Base-by-base conservation (phyloP, 805 yeast genomes). In the Starmerella etchellsii region DNA sequence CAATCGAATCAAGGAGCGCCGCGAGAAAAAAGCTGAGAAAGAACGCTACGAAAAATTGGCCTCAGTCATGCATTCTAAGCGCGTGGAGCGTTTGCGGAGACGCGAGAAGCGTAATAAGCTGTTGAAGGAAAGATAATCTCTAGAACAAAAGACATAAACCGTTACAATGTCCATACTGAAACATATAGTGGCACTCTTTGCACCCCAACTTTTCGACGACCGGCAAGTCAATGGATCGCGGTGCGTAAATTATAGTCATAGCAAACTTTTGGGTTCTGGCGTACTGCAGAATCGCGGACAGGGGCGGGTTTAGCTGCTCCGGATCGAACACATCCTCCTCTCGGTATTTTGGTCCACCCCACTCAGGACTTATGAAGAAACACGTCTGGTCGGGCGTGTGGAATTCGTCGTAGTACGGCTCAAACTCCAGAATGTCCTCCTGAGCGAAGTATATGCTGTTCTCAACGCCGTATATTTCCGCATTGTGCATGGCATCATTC, bases 91-190 rank as follows among this genome's bases (percentile, higher is more conserved):
- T 63, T 59, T 88, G 64, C 78, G 81, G 65, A 78, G 80, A 67
- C 77, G 80, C 57, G 98, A 88, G 59, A 88, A 88, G 79, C 78
- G 97, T 65, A 88, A 87, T 66, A 88, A 88, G 65, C 67, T 85
- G 55, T 75, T 87, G 59, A 84, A 78, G 59, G 97, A 87, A 57
- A 95, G 96, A 61, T 81, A 51, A 42, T 20, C 6, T 19, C 8
- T 33, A n/a, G 29, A 42, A 49, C 44, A 45, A 44, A 6, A 46
- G 41, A 22, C 46, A 42, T 4, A 42, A 22, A 4, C 48, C 51
- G 21, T 41, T 40, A 34, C 50, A 49, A 37, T 44, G 34, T 3
- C 42, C 44, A 1, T 22, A 26, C 8, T 24, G 29, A 38, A 26
- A 50, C 42, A 52, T 39, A 19, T 48, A 47, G 32, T 46, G 47